Evolutionary conservation across 108 stramenopile species (phyloP).

Genomic region (Poteriospumella lacustris): DNA sequence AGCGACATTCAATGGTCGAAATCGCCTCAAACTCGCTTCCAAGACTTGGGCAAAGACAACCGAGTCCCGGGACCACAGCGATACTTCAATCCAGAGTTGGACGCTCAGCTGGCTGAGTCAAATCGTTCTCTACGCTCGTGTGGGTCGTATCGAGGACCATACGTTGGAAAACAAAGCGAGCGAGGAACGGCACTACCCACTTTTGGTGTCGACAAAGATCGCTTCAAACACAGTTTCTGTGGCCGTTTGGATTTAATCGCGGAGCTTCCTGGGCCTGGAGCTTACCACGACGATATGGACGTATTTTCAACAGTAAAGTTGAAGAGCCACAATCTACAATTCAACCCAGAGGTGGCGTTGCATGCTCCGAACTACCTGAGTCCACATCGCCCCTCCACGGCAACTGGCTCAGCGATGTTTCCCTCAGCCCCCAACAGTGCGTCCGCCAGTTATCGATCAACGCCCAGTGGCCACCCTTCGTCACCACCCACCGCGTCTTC

Average conservation of each 20-base stretch:
- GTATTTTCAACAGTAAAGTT: too few relatives aligned
- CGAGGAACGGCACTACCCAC: background rate
- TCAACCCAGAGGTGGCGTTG: too few relatives aligned
- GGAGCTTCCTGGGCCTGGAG: background rate
- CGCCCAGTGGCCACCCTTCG: too few relatives aligned
- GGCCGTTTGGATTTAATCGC: background rate
- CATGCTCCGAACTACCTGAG: too few relatives aligned
- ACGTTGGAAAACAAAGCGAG: background rate
- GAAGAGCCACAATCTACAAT: too few relatives aligned
- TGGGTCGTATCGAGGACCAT: background rate
- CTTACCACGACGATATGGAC: background rate
- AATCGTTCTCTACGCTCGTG: background rate
- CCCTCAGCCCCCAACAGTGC: too few relatives aligned
- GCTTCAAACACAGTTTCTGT: background rate
- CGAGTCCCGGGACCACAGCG: constrained; percentile 3
- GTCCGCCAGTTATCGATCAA: too few relatives aligned
- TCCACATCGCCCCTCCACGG: too few relatives aligned
- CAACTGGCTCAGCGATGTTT: too few relatives aligned
- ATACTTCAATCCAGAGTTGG: background rate
- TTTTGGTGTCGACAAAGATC: background rate
- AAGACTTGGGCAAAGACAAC: background rate
- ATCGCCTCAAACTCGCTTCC: background rate
- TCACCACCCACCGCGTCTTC: too few relatives aligned
- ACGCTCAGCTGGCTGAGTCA: too few relatives aligned
- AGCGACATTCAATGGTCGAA: background rate